Evolutionary conservation across 495 filamentous ascomycete genomes (phyloP).

Genomic region (Hypoxylon subgilvum): DNA sequence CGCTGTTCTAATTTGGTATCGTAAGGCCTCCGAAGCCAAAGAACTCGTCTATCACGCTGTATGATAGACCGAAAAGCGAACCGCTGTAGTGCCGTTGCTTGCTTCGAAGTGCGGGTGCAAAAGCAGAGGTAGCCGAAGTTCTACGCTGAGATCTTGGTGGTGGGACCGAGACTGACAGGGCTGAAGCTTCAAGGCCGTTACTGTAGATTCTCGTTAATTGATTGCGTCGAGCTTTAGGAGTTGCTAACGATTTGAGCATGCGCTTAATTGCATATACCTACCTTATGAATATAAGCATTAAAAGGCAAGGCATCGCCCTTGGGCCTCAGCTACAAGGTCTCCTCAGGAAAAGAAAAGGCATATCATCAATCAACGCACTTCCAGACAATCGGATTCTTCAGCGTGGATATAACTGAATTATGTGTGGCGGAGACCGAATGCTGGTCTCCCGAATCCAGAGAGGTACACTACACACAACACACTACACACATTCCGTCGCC

Average conservation of each 20-base stretch:
- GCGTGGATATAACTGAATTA: constrained; percentile 4
- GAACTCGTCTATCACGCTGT: background rate
- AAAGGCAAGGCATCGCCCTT: no score
- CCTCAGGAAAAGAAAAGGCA: no score
- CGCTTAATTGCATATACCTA: constrained; percentile 4
- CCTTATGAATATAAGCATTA: background rate
- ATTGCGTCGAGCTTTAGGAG: background rate
- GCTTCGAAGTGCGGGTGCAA: background rate
- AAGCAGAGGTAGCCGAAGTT: background rate
- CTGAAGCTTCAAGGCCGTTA: no score
- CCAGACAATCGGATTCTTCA: no score
- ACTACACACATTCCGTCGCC: no score
- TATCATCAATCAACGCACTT: no score
- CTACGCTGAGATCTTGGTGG: no score
- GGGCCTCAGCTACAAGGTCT: no score
- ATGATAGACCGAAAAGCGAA: background rate
- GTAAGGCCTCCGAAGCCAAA: no score
- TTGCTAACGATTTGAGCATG: background rate
- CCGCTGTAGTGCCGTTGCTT: background rate
- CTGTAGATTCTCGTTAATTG: no score
- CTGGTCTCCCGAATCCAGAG: background rate
- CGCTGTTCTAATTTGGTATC: no score
- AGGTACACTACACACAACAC: no score
- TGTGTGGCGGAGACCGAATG: background rate
- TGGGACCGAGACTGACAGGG: constrained; percentile 25